A percentile compares a stretch with the other conserved stretches of the same genome.
Evolutionary conservation across 768 basidiomycete species (phyloP).

Genomic region (Polyporus arcularius): DNA sequence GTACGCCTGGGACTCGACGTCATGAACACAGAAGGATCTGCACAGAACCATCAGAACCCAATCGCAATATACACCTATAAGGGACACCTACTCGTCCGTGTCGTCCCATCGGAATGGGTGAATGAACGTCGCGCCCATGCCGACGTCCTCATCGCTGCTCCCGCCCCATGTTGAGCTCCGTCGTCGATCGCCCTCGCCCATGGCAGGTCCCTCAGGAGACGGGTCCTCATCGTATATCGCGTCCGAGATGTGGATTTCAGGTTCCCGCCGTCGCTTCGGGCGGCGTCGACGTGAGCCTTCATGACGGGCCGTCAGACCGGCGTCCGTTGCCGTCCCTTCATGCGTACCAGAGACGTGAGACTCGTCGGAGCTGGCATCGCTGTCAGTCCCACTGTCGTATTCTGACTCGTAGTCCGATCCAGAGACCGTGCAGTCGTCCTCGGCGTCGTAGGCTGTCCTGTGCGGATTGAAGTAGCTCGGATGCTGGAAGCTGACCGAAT

Average conservation of each 20-base stretch:
- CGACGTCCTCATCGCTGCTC: slow-evolving; percentile 24
- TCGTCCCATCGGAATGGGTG: slow-evolving; percentile 31
- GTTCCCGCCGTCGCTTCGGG: slow-evolving; percentile 19
- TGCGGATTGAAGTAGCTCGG: background rate
- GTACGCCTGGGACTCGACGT: slow-evolving; percentile 19
- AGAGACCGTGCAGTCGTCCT: slow-evolving; percentile 7
- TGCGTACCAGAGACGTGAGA: slow-evolving; percentile 5
- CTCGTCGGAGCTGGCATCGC: slow-evolving; percentile 4
- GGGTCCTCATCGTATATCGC: slow-evolving; percentile 47
- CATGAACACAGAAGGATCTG: slow-evolving; percentile 11
- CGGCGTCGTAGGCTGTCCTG: slow-evolving; percentile 9
- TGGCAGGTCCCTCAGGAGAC: slow-evolving; percentile 47
- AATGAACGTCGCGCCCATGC: slow-evolving; percentile 35
- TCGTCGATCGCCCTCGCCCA: slow-evolving; percentile 29
- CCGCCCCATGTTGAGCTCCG: slow-evolving; percentile 26
- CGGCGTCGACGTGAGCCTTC: slow-evolving; percentile 14
- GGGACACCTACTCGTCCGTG: slow-evolving; percentile 5
- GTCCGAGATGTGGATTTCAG: slow-evolving; percentile 38
- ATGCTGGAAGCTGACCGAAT: background rate
- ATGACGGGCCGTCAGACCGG: background rate
- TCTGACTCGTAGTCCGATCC: slow-evolving; percentile 19
- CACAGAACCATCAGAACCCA: background rate
- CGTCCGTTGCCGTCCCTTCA: slow-evolving; percentile 3
- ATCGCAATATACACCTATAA: background rate
- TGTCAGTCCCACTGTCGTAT: slow-evolving; percentile 5